Evolutionary conservation across 2,329 filamentous ascomycete genomes (phyloP).

Genomic region (Metarhizium guizhouense): DNA sequence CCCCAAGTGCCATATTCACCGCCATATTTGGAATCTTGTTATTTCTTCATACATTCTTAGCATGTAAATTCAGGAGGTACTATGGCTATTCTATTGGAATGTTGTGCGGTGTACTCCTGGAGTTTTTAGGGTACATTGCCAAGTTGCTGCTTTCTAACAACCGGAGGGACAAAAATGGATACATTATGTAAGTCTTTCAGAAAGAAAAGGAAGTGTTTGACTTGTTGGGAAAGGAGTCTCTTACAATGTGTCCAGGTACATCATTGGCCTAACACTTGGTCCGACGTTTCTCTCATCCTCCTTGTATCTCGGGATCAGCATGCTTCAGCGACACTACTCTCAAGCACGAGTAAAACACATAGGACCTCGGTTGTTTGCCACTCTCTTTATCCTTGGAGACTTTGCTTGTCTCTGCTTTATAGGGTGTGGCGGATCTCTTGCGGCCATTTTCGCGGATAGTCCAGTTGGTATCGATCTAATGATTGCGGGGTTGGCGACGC

Average conservation of each 20-base stretch:
- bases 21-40: conserved; percentile 5
- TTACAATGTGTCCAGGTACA: too few relatives aligned
- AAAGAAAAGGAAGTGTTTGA: too few relatives aligned
- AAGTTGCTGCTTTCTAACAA: too few relatives aligned
- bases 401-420: conserved; percentile 12
- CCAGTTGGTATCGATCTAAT: conserved; percentile 2
- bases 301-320: conserved; percentile 11
- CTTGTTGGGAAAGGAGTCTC: too few relatives aligned
- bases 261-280: too few relatives aligned
- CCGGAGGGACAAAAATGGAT: too few relatives aligned
- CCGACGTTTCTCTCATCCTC: conserved; percentile 8
- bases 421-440: conserved; percentile 11
- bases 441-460: conserved; percentile 10
- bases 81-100: conserved; percentile 13
- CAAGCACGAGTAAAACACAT: conserved; percentile 3
- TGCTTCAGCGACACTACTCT: conserved; percentile 4
- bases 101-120: conserved; percentile 7
- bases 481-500: too few relatives aligned
- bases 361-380: conserved; percentile 7
- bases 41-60: conserved; percentile 2
- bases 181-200: too few relatives aligned
- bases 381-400: conserved; percentile 11
- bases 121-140: too few relatives aligned
- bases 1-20: conserved; percentile 1
- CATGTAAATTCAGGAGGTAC: conserved; percentile 6